Base-by-base conservation (phyloP, 2,329 filamentous ascomycete species). In the Geoglossum cookeanum region DNA sequence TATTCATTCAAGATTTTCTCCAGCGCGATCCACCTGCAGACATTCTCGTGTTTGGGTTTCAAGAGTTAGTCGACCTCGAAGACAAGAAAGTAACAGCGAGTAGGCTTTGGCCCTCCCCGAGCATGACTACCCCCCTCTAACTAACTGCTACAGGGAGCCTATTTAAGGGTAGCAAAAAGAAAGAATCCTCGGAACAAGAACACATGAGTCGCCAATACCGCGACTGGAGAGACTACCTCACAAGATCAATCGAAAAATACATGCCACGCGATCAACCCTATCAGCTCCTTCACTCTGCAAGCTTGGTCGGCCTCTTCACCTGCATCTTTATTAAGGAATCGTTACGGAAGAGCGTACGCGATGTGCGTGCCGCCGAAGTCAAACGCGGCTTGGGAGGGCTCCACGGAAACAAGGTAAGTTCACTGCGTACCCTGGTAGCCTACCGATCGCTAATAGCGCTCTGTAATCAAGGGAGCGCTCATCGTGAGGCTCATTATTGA, bases 71-170 rank as follows among this genome's bases (percentile, higher is more conserved):
- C 3, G 92, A 98, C 66, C 75, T 98, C 6, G 92, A 98, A 68
- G 87, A 98, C 71, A 97, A 97, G 72, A 94, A 90, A 63, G 85
- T 94, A 55, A 97, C 91, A 27, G 92, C 92, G n/a, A 96, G 81
- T 81, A 69, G 65, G 77, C 75, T n/a, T 59, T 55, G 7, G 55
- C 1, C 30, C 35, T 17, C 17, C 29, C 54, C 3, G 17, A 7
- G n/a, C n/a, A 27, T 51, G 2, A 7, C 9, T 13, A 32, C 45
- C 15, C 35, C 39, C 8, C 39, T 42, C 27, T 48, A 74, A 58
- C 30, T 1, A 4, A 32, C 27, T 17, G 8, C 11, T 33, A 11
- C 64, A 81, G 78, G 92, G 71, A 88, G 87, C 57, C 82, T 97
- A 63, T 84, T 97, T 67, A 92, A 81, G 64, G 78, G 78, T 59